These are phyloP conservation scores for Quercus phellos DNA, from an alignment of 331 rosid species.

Conservation along the genomic window DNA sequence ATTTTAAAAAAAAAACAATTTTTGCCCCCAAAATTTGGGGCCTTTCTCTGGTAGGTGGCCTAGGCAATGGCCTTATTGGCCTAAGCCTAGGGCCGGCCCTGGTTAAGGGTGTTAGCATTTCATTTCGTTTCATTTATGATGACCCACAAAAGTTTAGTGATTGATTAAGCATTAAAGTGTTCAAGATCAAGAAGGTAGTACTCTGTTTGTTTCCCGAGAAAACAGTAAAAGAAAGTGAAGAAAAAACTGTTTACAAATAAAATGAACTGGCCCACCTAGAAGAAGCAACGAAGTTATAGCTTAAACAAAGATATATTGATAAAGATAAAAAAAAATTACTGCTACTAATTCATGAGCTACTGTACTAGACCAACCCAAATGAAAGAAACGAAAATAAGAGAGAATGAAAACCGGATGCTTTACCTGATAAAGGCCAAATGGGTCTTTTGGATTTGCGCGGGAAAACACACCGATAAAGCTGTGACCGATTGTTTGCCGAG, in stretches of 20 bases:
- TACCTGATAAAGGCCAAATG: not conserved
- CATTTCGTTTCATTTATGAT: not conserved
- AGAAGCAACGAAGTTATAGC: not conserved
- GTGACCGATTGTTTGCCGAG: not conserved
- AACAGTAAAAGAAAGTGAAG: not conserved
- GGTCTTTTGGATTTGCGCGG: not conserved
- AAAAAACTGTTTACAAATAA: not conserved
- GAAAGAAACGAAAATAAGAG: not conserved
- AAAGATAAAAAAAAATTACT: not conserved
- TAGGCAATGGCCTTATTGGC: too few relatives aligned
- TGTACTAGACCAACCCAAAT: too few relatives aligned
- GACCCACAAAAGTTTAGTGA: not conserved
- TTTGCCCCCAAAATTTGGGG: too few relatives aligned
- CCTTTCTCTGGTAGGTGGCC: too few relatives aligned
- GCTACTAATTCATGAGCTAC: too few relatives aligned
- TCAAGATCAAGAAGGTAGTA: not conserved
- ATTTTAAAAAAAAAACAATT: too few relatives aligned
- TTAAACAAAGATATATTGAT: not conserved
- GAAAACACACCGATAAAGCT: too few relatives aligned
- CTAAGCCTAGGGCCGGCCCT: too few relatives aligned
- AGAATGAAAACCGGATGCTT: too few relatives aligned
- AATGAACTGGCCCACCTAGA: not conserved
- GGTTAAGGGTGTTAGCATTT: not conserved
- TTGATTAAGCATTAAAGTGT: not conserved
- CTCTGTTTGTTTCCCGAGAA: not conserved